phyloP scores from a whole-genome alignment of 192 early-diverging fungal genomes.

The Coemansia brasiliensis region DNA sequence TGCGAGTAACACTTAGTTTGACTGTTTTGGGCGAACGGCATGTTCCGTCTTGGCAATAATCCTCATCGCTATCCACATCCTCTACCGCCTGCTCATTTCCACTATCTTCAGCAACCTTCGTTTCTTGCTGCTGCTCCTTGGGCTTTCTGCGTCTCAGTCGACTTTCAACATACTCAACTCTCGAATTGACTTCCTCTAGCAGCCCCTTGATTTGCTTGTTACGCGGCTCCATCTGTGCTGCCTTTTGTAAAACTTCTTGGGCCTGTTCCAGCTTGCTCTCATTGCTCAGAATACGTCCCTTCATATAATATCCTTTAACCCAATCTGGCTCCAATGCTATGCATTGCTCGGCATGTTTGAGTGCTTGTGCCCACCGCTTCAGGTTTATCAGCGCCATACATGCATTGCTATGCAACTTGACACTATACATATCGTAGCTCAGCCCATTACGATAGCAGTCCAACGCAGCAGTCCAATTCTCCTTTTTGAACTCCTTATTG shows the following conservation, averaged over 20 bases:
- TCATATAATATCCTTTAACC: constrained; percentile 57
- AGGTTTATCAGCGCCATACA: constrained; percentile 55
- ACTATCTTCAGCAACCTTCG: constrained; percentile 19
- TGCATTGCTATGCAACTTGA: constrained; percentile 52
- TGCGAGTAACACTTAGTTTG: constrained; percentile 44
- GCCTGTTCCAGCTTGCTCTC: constrained; percentile 55
- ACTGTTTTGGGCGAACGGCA: constrained; percentile 45
- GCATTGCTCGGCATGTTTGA: constrained; percentile 58
- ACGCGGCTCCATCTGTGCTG: constrained; percentile 29
- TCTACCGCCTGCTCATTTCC: constrained; percentile 30
- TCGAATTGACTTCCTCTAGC: constrained; percentile 43
- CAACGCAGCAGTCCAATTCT: constrained; percentile 47
- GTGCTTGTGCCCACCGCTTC: constrained; percentile 44
- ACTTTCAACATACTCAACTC: constrained; percentile 51
- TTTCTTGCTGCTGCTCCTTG: neutral
- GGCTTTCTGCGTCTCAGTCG: constrained; percentile 45
- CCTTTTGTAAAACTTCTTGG: constrained; percentile 29
- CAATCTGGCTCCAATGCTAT: constrained; percentile 51
- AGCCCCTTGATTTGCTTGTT: constrained; percentile 42
- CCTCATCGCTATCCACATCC: constrained; percentile 54
- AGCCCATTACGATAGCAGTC: constrained; percentile 50
- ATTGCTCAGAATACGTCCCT: constrained; percentile 45
- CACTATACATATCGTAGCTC: constrained; percentile 49
- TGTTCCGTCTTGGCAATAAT: constrained; percentile 43
- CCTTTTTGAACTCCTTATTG: constrained; percentile 45